Evolutionary conservation across 768 basidiomycete genomes (phyloP).

Genomic region (Boletus coccyginus): DNA sequence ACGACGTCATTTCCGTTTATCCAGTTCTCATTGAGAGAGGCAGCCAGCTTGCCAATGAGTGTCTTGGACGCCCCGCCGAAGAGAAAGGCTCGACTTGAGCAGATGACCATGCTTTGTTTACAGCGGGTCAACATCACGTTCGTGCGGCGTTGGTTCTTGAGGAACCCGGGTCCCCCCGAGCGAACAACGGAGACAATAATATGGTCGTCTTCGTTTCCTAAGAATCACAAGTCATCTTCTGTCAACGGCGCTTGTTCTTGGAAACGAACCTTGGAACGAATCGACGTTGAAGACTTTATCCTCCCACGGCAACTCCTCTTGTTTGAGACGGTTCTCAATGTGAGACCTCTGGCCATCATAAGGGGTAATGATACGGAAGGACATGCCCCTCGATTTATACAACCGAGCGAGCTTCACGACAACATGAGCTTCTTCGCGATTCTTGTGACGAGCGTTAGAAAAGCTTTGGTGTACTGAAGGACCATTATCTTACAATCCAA

Average conservation of each 20-base stretch:
- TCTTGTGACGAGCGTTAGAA: slow-evolving; percentile 42
- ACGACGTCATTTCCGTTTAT: slow-evolving; percentile 8
- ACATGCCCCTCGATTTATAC: slow-evolving; percentile 43
- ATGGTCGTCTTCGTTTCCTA: slow-evolving; percentile 79
- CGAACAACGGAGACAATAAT: slow-evolving; percentile 72
- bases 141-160: slow-evolving; percentile 58
- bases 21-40: slow-evolving; percentile 16
- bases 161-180: slow-evolving; percentile 58
- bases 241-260: background rate
- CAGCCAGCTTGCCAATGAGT: slow-evolving; percentile 26
- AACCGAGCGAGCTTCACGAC: slow-evolving; percentile 52
- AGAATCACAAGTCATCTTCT: slow-evolving; percentile 8
- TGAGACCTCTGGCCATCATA: slow-evolving; percentile 67
- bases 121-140: slow-evolving; percentile 87
- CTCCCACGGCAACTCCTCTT: slow-evolving; percentile 46
- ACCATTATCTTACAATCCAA: slow-evolving; percentile 29
- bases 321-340: slow-evolving; percentile 56
- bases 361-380: slow-evolving; percentile 71
- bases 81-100: slow-evolving; percentile 43
- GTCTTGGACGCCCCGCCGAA: slow-evolving; percentile 15
- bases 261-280: slow-evolving; percentile 69
- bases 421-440: slow-evolving; percentile 49
- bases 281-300: slow-evolving; percentile 77
- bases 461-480: background rate
- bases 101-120: slow-evolving; percentile 71